These are phyloP conservation scores for Tricholoma furcatifolium DNA, from an alignment of 768 basidiomycete species.

Conservation along the genomic window DNA sequence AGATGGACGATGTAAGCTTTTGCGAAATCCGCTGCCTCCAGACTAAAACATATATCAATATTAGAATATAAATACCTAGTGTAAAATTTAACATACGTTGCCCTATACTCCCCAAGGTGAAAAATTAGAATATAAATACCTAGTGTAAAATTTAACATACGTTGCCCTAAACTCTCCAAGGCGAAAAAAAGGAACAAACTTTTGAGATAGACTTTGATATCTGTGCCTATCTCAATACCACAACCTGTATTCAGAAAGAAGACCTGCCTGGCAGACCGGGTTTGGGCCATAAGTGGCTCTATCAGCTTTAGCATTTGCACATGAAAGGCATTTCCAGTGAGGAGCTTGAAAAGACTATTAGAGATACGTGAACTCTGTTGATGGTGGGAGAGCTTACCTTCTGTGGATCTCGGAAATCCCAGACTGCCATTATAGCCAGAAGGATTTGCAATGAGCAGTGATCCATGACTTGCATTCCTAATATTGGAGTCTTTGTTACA, in stretches of 20 bases:
- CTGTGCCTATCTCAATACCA: too few species aligned
- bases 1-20: slow-evolving; percentile 21
- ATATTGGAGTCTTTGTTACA: slow-evolving; percentile 1
- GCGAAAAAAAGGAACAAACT: background rate
- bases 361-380: background rate
- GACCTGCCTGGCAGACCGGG: background rate
- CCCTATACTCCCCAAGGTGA: background rate
- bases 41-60: background rate
- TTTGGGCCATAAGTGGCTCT: background rate
- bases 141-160: slow-evolving; percentile 6
- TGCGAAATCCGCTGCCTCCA: slow-evolving; percentile 6
- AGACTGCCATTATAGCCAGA: slow-evolving; percentile 20
- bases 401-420: slow-evolving; percentile 25
- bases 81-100: background rate
- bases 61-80: background rate
- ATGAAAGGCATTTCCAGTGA: background rate
- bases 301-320: background rate
- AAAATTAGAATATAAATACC: background rate
- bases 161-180: slow-evolving; percentile 2
- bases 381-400: slow-evolving; percentile 5
- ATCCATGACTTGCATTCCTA: background rate
- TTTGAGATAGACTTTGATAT: too few species aligned
- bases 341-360: background rate
- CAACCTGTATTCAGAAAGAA: background rate
- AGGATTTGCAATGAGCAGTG: slow-evolving; percentile 11